A percentile compares a stretch with the other conserved stretches of the same genome.
Conservation (phyloP, 2,329 filamentous ascomycete genomes). For the Penicillium olsonii region DNA sequence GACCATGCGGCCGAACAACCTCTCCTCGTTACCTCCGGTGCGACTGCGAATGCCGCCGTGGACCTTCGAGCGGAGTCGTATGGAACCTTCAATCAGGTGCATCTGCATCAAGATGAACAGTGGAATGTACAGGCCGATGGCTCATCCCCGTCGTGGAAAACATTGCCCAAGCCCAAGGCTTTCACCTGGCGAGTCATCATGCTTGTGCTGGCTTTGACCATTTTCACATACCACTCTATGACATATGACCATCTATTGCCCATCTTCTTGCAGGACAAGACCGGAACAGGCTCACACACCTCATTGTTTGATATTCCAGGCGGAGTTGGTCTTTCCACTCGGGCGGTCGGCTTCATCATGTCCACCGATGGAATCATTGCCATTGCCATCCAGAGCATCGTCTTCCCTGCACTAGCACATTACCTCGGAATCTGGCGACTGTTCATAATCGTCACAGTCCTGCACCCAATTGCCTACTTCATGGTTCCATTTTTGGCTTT, state of each 20-base stretch:
- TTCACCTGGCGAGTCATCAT: conserved; percentile 69
- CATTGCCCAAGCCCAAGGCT: conserved; percentile 45
- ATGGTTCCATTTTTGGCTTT: conserved; percentile 68
- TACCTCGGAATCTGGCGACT: conserved; percentile 68
- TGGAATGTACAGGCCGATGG: conserved; percentile 56
- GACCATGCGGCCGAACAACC: conserved; percentile 65
- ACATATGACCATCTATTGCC: conserved; percentile 89
- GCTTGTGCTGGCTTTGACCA: conserved; percentile 77
- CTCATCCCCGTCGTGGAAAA: conserved; percentile 38
- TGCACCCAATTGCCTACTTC: conserved; percentile 69
- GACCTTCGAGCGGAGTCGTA: conserved; percentile 78
- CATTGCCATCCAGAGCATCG: conserved; percentile 69
- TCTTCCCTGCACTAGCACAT: conserved; percentile 67
- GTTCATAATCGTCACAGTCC: conserved; percentile 64
- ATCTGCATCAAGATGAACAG: conserved; percentile 54
- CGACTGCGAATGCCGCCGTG: conserved; percentile 70
- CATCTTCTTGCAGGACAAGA: conserved; percentile 82
- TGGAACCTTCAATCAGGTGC: conserved; percentile 67
- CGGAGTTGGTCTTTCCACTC: conserved; percentile 66
- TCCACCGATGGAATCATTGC: conserved; percentile 71
- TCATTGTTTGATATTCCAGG: conserved; percentile 61
- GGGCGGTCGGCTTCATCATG: conserved; percentile 69
- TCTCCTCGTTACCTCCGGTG: conserved; percentile 72
- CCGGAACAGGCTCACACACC: conserved; percentile 29
- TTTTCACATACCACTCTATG: conserved; percentile 96